These are phyloP conservation scores for Croton laevigatus DNA, from an alignment of 441 rosid species.

Conservation along the genomic window DNA sequence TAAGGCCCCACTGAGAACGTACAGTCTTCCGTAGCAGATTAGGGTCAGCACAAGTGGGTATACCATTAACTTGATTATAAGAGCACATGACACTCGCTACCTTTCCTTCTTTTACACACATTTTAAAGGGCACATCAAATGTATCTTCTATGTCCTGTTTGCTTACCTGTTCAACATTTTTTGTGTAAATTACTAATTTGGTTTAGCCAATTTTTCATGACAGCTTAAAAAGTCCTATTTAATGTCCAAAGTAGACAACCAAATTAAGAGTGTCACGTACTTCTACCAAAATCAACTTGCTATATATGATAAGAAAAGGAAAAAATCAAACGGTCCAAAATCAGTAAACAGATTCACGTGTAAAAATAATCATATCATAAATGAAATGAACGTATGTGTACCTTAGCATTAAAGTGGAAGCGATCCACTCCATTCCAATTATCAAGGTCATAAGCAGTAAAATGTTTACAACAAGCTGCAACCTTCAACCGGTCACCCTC, in stretches of 20 bases:
- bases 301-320: no score
- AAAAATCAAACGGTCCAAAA: background rate
- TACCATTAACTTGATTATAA: conserved; percentile 88
- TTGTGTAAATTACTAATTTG: no score
- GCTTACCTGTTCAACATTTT: conserved; percentile 50
- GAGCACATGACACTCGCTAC: conserved; percentile 98
- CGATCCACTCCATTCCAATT: conserved; percentile 94
- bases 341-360: background rate
- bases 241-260: background rate
- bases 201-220: no score
- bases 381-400: background rate
- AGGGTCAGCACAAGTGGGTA: conserved; percentile 95
- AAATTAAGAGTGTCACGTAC: background rate
- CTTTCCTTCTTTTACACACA: conserved; percentile 78
- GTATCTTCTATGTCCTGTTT: conserved; percentile 87
- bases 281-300: no score
- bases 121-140: conserved; percentile 72
- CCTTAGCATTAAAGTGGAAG: conserved; percentile 84
- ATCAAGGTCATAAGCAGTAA: conserved; percentile 92
- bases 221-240: no score
- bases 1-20: conserved; percentile 72
- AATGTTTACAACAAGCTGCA: conserved; percentile 92
- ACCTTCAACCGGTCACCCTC: conserved; percentile 73
- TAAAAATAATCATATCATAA: background rate
- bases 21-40: conserved; percentile 58